Evolutionary conservation across 768 basidiomycete species (phyloP), one percentile per base, ranked within the genome.

Genomic region (Cubamyces sp.): DNA sequence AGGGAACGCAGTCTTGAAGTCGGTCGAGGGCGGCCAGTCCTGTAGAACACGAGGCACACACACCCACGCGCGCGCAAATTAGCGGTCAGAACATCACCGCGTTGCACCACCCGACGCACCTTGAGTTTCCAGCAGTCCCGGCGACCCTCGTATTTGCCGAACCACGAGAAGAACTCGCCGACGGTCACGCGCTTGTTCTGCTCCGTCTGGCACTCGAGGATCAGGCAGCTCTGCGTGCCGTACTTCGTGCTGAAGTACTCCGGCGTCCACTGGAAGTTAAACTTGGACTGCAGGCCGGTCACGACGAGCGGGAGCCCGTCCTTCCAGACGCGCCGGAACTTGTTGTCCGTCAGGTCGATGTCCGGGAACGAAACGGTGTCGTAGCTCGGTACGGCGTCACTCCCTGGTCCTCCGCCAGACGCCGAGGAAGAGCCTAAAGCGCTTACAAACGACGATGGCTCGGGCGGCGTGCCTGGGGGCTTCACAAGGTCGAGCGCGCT

Each of bases 11-110:
- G 82, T 79, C 70, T 87, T 87, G 77, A 98, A 96, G 65, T 96
- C 94, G 2, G 85, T 82, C 9, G 89, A 87, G 0, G 92, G 85
- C 3, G 96, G 96, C 95, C 96, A 98, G 75, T 98, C 96, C 88
- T 95, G 65, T n/a, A 21, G 26, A 25, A 37, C 18, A 14, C 37
- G 40, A 54, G 30, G 16, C 26, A 64, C 4, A 48, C 26, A 64
- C 4, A 48, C 28, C 37, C 25, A 7, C 47, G n/a, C 49, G 49
- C 49, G n/a, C 23, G 39, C 25, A 39, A 53, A 57, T 65, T 58
- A 61, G 59, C 60, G 54, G 51, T 52, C 16, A 5, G n/a, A 41
- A 34, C 39, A 15, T 7, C 28, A 39, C 25, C n/a, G n/a, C 14
- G 34, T 18, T 11, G 14, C 37, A 39, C n/a, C 21, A 9, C 45